Base-by-base conservation (phyloP, 805 yeast species). In the Hanseniaspora pseudoguilliermondii region DNA sequence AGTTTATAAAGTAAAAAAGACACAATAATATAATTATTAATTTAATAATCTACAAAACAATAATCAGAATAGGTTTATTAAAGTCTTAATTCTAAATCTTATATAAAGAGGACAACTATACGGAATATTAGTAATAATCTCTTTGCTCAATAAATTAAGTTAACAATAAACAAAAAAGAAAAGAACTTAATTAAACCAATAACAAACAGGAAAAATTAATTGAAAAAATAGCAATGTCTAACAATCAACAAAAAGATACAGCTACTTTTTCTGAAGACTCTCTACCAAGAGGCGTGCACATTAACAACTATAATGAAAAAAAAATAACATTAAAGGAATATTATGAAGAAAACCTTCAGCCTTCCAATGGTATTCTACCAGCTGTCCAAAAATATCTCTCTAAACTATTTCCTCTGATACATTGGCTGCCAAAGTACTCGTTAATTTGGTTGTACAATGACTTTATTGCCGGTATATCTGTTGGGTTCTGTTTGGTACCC, bases 401-500 rank as follows among this genome's bases (percentile, higher is more conserved):
- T 11, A 82, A 90, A 1, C 65, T 88, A 27, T 86, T 90, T 66
- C 97, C 97, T 2, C 81, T 90, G 39, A 67, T 80, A 11, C 71
- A 75, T n/a, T 90, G 97, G 97, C 79, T 89, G 47, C 77, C 83
- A 57, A 86, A 87, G 65, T 90, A 90, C 71, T 90, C 90, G 65
- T 63, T 74, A 11, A 75, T 76, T 32, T 90, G 97, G 97, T 71
- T 83, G 16, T 79, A 80, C 57, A 79, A 87, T 34, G 97, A 90
- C 69, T 68, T 90, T 59, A 82, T 89, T 56, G 96, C 97, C 2
- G 97, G 97, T 66, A 76, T 90, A 58, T 87, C 97, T 1, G 95
- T 90, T 21, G 97, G 97, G 47, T 81, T 86, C 59, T 96, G 90
- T 20, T 76, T 89, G 61, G 96, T 90, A 34, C 97, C 97, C 3